Evolutionary conservation across 129 eudicot genomes (phyloP).

Genomic region (Apium graveolens): DNA sequence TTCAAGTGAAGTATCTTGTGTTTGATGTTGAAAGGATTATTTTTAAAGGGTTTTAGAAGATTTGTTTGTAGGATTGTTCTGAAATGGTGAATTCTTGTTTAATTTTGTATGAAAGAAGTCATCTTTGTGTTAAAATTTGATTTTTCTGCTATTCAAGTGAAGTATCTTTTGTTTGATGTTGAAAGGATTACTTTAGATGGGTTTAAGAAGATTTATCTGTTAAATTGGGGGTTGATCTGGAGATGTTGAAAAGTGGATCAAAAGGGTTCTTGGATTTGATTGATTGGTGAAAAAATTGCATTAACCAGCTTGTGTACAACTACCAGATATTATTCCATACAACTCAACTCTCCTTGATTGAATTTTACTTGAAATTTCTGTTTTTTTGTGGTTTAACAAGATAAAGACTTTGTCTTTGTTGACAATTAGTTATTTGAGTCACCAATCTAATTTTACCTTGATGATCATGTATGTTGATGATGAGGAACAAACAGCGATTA

Average conservation of each 20-base stretch:
- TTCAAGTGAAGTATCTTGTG: not conserved
- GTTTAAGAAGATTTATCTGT: not conserved
- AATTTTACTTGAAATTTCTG: not conserved
- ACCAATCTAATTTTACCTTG: not conserved
- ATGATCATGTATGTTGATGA: not conserved
- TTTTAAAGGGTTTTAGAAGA: not conserved
- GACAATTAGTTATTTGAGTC: not conserved
- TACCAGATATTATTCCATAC: too few relatives aligned
- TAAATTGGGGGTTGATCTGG: conserved; percentile 7
- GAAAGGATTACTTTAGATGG: not conserved
- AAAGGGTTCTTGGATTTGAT: not conserved
- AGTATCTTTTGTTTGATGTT: not conserved
- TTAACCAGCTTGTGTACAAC: too few relatives aligned
- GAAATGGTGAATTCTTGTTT: not conserved
- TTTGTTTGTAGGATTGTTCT: not conserved
- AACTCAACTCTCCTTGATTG: not conserved
- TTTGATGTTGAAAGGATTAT: not conserved
- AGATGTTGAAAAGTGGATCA: not conserved
- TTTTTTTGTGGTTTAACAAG: not conserved
- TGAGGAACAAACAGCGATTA: not conserved
- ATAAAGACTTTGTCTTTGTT: not conserved
- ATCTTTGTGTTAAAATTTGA: not conserved
- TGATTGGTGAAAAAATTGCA: too few relatives aligned
- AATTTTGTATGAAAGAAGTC: not conserved
- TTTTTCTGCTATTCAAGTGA: not conserved